Evolutionary conservation across 176 grass and related monocot species (phyloP).

Genomic region (Musa beccarii): DNA sequence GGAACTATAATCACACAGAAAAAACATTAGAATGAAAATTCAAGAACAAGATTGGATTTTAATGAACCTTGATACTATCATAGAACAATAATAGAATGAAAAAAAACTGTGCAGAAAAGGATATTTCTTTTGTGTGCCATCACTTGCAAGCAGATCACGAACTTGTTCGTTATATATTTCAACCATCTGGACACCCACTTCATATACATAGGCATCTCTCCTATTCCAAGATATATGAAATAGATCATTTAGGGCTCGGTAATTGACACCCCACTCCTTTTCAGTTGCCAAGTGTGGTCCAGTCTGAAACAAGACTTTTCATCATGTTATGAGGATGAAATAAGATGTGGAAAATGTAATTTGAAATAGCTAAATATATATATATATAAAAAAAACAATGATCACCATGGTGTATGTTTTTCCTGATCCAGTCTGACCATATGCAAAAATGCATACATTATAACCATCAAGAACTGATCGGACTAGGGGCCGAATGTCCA

Average conservation of each 20-base stretch:
- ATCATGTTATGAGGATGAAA: background rate
- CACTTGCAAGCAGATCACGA: background rate
- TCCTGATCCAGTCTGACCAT: conserved; percentile 10
- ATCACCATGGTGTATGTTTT: conserved; percentile 6
- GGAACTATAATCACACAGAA: background rate
- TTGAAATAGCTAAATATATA: background rate
- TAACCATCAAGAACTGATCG: conserved; percentile 8
- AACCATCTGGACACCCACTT: background rate
- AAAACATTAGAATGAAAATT: background rate
- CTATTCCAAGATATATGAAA: background rate
- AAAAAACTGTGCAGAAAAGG: conserved; percentile 3
- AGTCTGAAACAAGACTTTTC: background rate
- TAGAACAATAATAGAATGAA: background rate
- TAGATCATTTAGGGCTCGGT: conserved; percentile 4
- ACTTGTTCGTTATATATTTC: conserved; percentile 12
- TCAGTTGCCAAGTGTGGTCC: background rate
- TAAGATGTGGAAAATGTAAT: background rate
- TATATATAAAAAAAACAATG: background rate
- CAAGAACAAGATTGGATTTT: background rate
- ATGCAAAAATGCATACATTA: conserved; percentile 8
- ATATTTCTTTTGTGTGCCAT: conserved; percentile 1
- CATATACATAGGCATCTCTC: background rate
- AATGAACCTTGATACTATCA: background rate
- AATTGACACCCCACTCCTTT: conserved; percentile 11
- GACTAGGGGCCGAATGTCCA: background rate